Base-by-base conservation (phyloP, 352 stramenopile genomes). In the Globisporangium heterothallicum region DNA sequence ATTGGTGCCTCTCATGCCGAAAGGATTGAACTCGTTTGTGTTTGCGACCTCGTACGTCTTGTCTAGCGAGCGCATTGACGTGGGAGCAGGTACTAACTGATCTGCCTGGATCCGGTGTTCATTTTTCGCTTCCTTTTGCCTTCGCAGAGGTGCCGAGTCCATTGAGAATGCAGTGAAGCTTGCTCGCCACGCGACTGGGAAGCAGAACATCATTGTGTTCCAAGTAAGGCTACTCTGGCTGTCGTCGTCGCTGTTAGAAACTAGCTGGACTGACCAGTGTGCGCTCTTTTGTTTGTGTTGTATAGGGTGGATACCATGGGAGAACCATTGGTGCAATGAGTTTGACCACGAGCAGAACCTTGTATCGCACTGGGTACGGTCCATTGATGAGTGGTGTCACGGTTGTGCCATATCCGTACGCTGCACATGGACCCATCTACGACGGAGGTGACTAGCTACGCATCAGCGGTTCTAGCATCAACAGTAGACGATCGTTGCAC, bases 161-260 rank as follows among this genome's bases (percentile, higher is more conserved):
- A 70, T 97, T 3, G 92, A 98, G 64, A 96, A 96, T 49, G 82
- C 90, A 2, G 77, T 98, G 65, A 97, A 97, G 64, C 72, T 97
- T 34, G 92, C 90, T 18, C 84, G 89, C 29, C 85, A 96, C 43
- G 78, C 85, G 6, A 97, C 90, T 6, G 71, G 81, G 21, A 97
- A 97, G 72, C 73, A 59, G 40, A 90, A 89, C 49, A 69, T 98
- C 43, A 95, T 98, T 41, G 86, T 94, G 16, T 96, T 97, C 62
- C 81, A 95, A 13, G 1, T 43, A n/a, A n/a, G n/a, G n/a, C n/a
- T n/a, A n/a, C n/a, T n/a, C n/a, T n/a, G n/a, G n/a, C n/a, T n/a
- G n/a, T n/a, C n/a, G n/a, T 10, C 9, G n/a, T n/a, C n/a, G n/a
- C n/a, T n/a, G n/a, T n/a, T n/a, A n/a, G n/a, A n/a, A n/a, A n/a